Evolutionary conservation across 2,329 filamentous ascomycete species (phyloP).

Genomic region (Saccharata proteae): DNA sequence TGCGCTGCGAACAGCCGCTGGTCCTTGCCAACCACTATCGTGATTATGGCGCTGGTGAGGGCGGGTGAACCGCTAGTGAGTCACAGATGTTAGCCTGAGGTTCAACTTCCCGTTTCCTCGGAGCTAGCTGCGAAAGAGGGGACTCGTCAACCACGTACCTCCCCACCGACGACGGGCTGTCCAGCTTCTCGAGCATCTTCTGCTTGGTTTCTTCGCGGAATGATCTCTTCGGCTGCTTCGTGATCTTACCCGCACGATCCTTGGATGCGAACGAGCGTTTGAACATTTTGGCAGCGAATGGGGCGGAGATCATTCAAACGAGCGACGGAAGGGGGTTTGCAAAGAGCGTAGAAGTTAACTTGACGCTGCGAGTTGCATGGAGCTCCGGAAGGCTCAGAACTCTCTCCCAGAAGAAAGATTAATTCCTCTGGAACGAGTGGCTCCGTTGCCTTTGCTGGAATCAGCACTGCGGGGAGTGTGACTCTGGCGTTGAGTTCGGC

Average conservation of each 20-base stretch:
- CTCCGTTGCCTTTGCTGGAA: conserved; percentile 26
- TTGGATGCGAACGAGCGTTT: conserved; percentile 79
- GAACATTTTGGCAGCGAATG: conserved; percentile 57
- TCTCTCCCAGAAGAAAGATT: conserved; percentile 23
- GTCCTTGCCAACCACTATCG: conserved; percentile 71
- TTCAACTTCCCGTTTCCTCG: too few relatives aligned
- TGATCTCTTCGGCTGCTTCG: conserved; percentile 64
- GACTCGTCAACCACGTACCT: conserved; percentile 27
- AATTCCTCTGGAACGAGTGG: conserved; percentile 13
- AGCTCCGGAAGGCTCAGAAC: conserved; percentile 41
- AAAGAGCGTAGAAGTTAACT: conserved; percentile 36
- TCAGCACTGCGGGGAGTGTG: conserved; percentile 20
- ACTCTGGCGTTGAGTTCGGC: conserved; percentile 27
- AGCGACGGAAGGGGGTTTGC: conserved; percentile 38
- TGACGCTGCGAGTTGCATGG: conserved; percentile 43
- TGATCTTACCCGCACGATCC: conserved; percentile 79
- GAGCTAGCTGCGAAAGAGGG: background rate
- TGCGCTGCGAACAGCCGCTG: conserved; percentile 89
- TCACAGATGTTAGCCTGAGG: conserved; percentile 5
- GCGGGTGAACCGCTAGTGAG: conserved; percentile 31
- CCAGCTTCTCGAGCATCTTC: conserved; percentile 78
- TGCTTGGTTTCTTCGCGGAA: conserved; percentile 68
- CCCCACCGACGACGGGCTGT: conserved; percentile 40
- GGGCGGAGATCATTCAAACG: conserved; percentile 31
- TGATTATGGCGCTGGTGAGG: conserved; percentile 65